A percentile compares a stretch with the other conserved stretches of the same genome.
Conservation (phyloP, 768 basidiomycete species). For the Podaxis sp. region DNA sequence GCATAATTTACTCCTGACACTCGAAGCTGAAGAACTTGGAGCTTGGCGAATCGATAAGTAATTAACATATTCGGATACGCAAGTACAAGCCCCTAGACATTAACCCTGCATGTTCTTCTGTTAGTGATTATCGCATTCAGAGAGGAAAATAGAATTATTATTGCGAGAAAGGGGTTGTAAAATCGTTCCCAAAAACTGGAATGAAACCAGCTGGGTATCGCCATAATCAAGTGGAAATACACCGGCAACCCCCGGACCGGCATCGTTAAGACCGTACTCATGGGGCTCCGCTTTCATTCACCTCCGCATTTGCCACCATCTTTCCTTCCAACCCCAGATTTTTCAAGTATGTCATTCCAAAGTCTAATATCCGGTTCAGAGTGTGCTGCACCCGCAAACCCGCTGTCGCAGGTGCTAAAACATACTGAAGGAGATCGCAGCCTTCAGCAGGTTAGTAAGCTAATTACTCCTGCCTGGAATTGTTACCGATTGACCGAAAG, state of each 20-base stretch:
- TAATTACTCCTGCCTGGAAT: not conserved
- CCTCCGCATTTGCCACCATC: slow-evolving; percentile 9
- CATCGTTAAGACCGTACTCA: slow-evolving; percentile 18
- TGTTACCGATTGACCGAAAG: slow-evolving; percentile 30
- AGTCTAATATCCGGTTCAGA: slow-evolving; percentile 85
- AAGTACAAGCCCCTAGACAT: not conserved
- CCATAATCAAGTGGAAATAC: slow-evolving; percentile 14
- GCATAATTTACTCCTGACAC: too few relatives aligned
- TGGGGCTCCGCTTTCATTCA: not conserved
- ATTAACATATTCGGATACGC: too few relatives aligned
- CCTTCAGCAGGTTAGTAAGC: slow-evolving; percentile 66
- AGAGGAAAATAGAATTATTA: not conserved
- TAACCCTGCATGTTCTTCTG: not conserved
- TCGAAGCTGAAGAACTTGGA: too few relatives aligned
- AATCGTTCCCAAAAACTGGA: too few relatives aligned
- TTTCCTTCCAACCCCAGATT: not conserved
- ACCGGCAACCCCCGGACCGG: slow-evolving; percentile 26
- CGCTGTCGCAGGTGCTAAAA: slow-evolving; percentile 84
- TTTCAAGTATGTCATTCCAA: slow-evolving; percentile 61
- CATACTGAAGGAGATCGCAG: slow-evolving; percentile 87
- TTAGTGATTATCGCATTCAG: not conserved
- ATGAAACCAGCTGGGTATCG: not conserved
- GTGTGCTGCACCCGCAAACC: slow-evolving; percentile 81
- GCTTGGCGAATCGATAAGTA: too few relatives aligned
- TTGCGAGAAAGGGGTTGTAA: too few relatives aligned